These are phyloP conservation scores for Pseudogymnoascus destructans DNA, from an alignment of 2,329 filamentous ascomycete species.

Conservation along the genomic window DNA sequence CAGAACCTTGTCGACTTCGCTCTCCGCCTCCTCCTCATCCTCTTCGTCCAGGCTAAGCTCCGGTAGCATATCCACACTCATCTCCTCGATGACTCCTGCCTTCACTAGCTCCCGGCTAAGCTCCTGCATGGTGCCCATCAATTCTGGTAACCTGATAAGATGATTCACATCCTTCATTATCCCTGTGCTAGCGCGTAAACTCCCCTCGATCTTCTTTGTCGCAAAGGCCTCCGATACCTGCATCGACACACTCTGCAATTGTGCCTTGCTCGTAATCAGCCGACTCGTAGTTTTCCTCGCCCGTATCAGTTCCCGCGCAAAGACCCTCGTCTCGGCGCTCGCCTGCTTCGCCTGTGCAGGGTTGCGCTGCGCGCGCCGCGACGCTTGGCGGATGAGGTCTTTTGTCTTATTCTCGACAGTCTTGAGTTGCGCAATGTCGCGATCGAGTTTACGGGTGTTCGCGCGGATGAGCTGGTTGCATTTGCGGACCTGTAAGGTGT, in stretches of 20 bases:
- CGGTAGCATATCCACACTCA: slow-evolving; percentile 80
- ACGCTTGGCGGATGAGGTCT: slow-evolving; percentile 69
- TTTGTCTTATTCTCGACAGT: slow-evolving; percentile 73
- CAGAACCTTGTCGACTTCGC: slow-evolving; percentile 85
- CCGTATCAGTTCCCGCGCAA: slow-evolving; percentile 76
- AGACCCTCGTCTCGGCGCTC: slow-evolving; percentile 68
- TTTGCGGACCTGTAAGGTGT: slow-evolving; percentile 63
- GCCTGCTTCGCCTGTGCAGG: slow-evolving; percentile 69
- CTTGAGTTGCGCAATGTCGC: slow-evolving; percentile 72
- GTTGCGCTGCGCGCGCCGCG: slow-evolving; percentile 67
- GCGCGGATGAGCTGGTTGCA: slow-evolving; percentile 80
- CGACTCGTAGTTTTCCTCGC: slow-evolving; percentile 63
- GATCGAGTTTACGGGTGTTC: slow-evolving; percentile 89
- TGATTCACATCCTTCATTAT: slow-evolving; percentile 97
- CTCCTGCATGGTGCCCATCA: slow-evolving; percentile 81
- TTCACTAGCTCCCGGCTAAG: slow-evolving; percentile 79
- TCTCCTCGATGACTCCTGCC: slow-evolving; percentile 95
- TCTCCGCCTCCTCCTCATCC: slow-evolving; percentile 61
- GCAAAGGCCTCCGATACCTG: slow-evolving; percentile 96
- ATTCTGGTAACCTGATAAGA: slow-evolving; percentile 69
- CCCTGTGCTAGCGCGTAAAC: slow-evolving; percentile 69
- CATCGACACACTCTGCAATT: slow-evolving; percentile 88
- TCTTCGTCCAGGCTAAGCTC: slow-evolving; percentile 61
- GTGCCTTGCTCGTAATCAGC: slow-evolving; percentile 76
- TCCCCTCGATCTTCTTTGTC: slow-evolving; percentile 89